A percentile compares a stretch with the other conserved stretches of the same genome.
Conservation (phyloP, 495 filamentous ascomycete genomes). For the Aspergillus egyptiacus region DNA sequence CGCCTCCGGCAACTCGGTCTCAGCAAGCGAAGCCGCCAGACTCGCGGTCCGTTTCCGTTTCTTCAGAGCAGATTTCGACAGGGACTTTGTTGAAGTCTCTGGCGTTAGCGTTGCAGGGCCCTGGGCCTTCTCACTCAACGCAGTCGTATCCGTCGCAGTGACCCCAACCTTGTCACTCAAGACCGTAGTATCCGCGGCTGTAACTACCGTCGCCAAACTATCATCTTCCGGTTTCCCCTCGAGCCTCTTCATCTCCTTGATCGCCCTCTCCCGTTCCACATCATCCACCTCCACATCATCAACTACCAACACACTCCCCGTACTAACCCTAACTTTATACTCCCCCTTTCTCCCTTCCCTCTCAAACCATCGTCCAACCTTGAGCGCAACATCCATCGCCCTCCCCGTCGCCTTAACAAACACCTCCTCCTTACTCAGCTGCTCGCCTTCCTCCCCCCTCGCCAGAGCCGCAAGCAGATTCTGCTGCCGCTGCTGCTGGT, state of each 20-base stretch:
- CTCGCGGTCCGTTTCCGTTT: conserved; percentile 37
- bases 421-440: conserved; percentile 51
- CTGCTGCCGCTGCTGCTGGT: conserved; percentile 27
- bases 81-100: not conserved
- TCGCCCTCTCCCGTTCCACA: conserved; percentile 12
- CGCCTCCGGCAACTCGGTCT: conserved; percentile 53
- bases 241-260: conserved; percentile 23
- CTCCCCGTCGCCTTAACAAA: conserved; percentile 71
- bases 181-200: not conserved
- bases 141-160: not conserved
- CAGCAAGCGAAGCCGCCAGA: conserved; percentile 26
- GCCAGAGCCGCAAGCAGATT: not conserved
- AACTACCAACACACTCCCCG: conserved; percentile 60
- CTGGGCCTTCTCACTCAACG: not conserved
- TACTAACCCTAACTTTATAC: conserved; percentile 51
- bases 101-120: not conserved
- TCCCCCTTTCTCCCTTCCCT: conserved; percentile 41
- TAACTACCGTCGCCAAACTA: not conserved
- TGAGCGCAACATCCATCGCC: conserved; percentile 67
- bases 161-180: not conserved
- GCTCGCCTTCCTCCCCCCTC: conserved; percentile 17
- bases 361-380: conserved; percentile 59
- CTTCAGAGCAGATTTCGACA: conserved; percentile 28
- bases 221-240: not conserved
- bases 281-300: conserved; percentile 60